Percentiles rank a stretch among this genome's conserved stretches.
phyloP scores from a whole-genome alignment of 305 asterid genomes.

The Coffea humblotiana region DNA sequence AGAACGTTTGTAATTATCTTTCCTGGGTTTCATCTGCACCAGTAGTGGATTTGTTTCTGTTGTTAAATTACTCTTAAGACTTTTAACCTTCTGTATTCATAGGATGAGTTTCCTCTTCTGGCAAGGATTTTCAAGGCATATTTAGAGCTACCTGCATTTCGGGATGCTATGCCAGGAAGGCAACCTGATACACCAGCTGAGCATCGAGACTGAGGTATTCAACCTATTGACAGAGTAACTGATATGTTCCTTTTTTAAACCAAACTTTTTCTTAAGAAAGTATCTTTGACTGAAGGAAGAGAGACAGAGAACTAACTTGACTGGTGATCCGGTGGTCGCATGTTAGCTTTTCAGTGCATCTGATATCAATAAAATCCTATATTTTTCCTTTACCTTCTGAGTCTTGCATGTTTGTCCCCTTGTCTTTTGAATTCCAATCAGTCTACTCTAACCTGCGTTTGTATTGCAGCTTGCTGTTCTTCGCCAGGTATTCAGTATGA shows the following conservation, averaged over 20 bases:
- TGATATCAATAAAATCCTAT: not conserved
- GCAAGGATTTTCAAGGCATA: constrained; percentile 52
- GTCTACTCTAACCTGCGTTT: not conserved
- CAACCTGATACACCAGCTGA: constrained; percentile 76
- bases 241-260: no score
- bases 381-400: not conserved
- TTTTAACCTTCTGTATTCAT: constrained; percentile 16
- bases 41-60: not conserved
- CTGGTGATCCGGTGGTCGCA: not conserved
- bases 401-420: not conserved
- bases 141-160: constrained; percentile 54
- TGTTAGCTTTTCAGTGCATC: no score
- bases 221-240: not conserved
- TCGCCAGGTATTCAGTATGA: not conserved
- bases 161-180: constrained; percentile 63
- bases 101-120: constrained; percentile 65
- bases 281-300: not conserved
- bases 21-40: not conserved
- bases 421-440: not conserved
- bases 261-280: not conserved
- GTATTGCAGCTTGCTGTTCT: not conserved
- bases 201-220: constrained; percentile 39
- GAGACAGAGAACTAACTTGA: not conserved
- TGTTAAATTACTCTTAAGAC: not conserved
- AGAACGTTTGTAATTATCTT: not conserved